Percentiles rank a stretch among this genome's conserved stretches.
Conservation (phyloP, 2,329 filamentous ascomycete genomes). For the Colletotrichum sp. region DNA sequence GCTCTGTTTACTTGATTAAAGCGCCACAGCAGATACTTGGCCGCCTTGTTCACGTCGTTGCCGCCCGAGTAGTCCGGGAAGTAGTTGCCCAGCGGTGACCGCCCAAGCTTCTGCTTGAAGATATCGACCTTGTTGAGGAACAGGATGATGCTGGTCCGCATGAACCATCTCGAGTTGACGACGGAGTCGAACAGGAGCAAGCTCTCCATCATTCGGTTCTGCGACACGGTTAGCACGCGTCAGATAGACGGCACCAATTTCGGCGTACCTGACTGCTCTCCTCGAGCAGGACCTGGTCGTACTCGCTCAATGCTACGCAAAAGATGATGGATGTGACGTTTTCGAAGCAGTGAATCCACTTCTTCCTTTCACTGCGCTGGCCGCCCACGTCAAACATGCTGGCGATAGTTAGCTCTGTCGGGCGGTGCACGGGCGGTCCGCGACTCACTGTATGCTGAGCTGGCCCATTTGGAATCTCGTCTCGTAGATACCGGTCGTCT, state of each 20-base stretch:
- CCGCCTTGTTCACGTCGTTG: conserved; percentile 96
- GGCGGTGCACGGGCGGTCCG: not conserved
- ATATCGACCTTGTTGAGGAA: conserved; percentile 99
- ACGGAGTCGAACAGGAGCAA: conserved; percentile 96
- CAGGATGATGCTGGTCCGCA: conserved; percentile 97
- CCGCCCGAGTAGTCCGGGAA: conserved; percentile 98
- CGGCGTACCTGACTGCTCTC: conserved; percentile 89
- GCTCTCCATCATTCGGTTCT: conserved; percentile 99
- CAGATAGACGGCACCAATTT: not conserved
- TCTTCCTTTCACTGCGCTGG: conserved; percentile 96
- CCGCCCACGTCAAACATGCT: conserved; percentile 99
- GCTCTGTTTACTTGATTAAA: conserved; percentile 99
- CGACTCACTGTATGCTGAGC: conserved; percentile 91
- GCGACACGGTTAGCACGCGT: conserved; percentile 21
- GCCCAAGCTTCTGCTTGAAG: conserved; percentile 91
- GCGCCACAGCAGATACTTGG: conserved; percentile 96
- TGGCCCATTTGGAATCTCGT: conserved; percentile 99
- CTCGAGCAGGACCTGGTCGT: conserved; percentile 95
- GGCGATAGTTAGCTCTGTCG: conserved; percentile 3
- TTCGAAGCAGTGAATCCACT: conserved; percentile 99
- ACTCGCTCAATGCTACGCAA: conserved; percentile 96
- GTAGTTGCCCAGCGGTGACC: conserved; percentile 91
- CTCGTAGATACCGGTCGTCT: conserved; percentile 99
- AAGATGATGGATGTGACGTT: conserved; percentile 99
- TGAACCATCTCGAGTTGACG: conserved; percentile 98